Conservation (phyloP, 2,329 filamentous ascomycete species). For the Chaetothyriales sp. region DNA sequence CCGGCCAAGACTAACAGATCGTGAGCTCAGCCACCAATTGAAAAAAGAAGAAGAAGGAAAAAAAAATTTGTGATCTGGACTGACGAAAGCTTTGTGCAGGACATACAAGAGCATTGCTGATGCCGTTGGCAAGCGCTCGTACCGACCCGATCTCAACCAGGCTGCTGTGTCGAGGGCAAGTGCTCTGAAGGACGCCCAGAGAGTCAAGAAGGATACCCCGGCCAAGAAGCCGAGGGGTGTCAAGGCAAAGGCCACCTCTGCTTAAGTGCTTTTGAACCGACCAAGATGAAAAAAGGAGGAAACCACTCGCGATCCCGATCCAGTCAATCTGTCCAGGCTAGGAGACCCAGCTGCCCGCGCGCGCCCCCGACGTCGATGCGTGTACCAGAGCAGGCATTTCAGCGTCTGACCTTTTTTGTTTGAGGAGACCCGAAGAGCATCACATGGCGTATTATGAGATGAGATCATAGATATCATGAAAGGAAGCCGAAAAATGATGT, state of each 20-base stretch:
- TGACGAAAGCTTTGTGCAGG: constrained; percentile 35
- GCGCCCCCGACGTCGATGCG: neutral
- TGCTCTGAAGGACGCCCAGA: constrained; percentile 67
- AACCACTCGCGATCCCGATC: neutral
- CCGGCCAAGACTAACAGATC: constrained; percentile 63
- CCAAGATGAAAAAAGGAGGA: neutral
- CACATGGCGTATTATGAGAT: neutral
- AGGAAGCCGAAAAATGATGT: neutral
- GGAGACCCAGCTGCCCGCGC: neutral
- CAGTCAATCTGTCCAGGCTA: neutral
- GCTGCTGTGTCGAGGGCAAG: constrained; percentile 73
- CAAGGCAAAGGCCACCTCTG: constrained; percentile 56
- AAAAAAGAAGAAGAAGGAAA: too few species aligned
- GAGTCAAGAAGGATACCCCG: constrained; percentile 57
- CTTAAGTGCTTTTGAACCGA: constrained; percentile 3
- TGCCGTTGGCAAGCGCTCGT: constrained; percentile 66
- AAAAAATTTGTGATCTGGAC: constrained; percentile 14
- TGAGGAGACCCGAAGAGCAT: neutral
- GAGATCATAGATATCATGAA: neutral
- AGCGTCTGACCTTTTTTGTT: neutral
- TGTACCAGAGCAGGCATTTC: neutral
- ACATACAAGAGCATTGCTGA: constrained; percentile 80
- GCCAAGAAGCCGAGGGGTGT: constrained; percentile 63
- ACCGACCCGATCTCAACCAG: constrained; percentile 64
- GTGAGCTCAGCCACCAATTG: constrained; percentile 35